These are phyloP conservation scores for Fusarium burgessii DNA, from an alignment of 2,329 filamentous ascomycete genomes.

Conservation along the genomic window DNA sequence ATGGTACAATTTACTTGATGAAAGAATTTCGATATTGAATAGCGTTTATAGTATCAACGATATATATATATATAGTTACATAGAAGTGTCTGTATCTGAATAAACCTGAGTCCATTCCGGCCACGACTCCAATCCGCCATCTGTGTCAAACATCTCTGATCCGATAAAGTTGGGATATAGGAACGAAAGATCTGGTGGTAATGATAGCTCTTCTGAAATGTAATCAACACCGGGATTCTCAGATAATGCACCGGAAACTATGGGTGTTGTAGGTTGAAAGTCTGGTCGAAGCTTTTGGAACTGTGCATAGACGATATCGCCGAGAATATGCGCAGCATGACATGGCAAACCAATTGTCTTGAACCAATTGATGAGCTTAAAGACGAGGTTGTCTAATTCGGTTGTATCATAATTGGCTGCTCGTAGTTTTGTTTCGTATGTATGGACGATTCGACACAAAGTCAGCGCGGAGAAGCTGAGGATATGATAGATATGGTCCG, in stretches of 20 bases:
- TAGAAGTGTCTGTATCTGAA: constrained; percentile 2
- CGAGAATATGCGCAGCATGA: constrained; percentile 44
- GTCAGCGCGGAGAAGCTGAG: constrained; percentile 47
- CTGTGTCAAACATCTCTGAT: constrained; percentile 10
- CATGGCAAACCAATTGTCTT: constrained; percentile 42
- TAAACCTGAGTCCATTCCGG: constrained; percentile 16
- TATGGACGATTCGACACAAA: constrained; percentile 39
- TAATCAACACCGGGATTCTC: background rate
- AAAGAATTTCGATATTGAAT: background rate
- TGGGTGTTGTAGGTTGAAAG: background rate
- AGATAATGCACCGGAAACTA: background rate
- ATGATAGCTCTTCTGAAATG: background rate
- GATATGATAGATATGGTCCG: constrained; percentile 48
- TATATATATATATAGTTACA: background rate
- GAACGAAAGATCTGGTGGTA: constrained; percentile 18
- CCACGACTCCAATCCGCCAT: constrained; percentile 15
- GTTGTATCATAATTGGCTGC: constrained; percentile 21
- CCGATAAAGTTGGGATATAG: constrained; percentile 24
- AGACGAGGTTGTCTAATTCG: constrained; percentile 31
- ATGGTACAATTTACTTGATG: background rate
- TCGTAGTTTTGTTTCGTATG: constrained; percentile 38
- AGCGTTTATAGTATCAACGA: too few species aligned
- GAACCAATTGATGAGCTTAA: constrained; percentile 42
- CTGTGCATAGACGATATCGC: constrained; percentile 41
- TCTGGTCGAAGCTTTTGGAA: constrained; percentile 39